phyloP scores from a whole-genome alignment of 495 filamentous ascomycete species.

The Aspergillus nanangensis region DNA sequence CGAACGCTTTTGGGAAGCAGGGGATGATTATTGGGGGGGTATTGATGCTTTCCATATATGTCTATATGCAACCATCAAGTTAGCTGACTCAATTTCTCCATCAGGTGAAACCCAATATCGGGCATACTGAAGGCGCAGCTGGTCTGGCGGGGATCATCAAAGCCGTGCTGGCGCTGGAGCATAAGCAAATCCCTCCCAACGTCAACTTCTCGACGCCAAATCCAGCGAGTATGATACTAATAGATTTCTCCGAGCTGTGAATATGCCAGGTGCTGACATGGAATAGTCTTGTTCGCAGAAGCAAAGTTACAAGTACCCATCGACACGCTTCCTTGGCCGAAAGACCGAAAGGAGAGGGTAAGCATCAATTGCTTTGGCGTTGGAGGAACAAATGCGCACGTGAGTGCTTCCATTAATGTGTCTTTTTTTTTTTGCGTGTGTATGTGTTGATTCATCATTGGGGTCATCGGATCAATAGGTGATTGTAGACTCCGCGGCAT shows the following conservation, averaged over 20 bases:
- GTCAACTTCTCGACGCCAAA: slow-evolving; percentile 25
- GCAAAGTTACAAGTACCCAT: slow-evolving; percentile 19
- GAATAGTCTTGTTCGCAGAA: slow-evolving; percentile 10
- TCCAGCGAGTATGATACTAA: slow-evolving; percentile 12
- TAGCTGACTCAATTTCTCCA: too few relatives aligned
- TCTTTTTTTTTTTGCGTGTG: too few relatives aligned
- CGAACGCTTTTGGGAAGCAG: neutral
- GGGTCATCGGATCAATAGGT: neutral
- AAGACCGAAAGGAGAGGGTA: slow-evolving; percentile 9
- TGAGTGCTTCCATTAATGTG: too few relatives aligned
- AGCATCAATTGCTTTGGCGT: slow-evolving; percentile 33
- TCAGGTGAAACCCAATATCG: slow-evolving; percentile 30
- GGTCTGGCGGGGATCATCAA: slow-evolving; percentile 34
- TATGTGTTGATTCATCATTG: neutral
- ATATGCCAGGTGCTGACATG: neutral
- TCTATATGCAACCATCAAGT: too few relatives aligned
- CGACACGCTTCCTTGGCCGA: slow-evolving; percentile 24
- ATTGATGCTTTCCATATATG: too few relatives aligned
- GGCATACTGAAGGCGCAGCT: slow-evolving; percentile 23
- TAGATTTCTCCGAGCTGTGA: neutral
- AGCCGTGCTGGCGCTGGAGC: slow-evolving; percentile 24
- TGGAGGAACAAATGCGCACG: slow-evolving; percentile 27
- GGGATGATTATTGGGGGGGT: neutral
- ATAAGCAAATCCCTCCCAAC: slow-evolving; percentile 28
- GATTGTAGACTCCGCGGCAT: slow-evolving; percentile 3